A percentile compares a stretch with the other conserved stretches of the same genome.
phyloP scores from a whole-genome alignment of 1,284 basidiomycete genomes.

The Fomitiporia mediterranea region DNA sequence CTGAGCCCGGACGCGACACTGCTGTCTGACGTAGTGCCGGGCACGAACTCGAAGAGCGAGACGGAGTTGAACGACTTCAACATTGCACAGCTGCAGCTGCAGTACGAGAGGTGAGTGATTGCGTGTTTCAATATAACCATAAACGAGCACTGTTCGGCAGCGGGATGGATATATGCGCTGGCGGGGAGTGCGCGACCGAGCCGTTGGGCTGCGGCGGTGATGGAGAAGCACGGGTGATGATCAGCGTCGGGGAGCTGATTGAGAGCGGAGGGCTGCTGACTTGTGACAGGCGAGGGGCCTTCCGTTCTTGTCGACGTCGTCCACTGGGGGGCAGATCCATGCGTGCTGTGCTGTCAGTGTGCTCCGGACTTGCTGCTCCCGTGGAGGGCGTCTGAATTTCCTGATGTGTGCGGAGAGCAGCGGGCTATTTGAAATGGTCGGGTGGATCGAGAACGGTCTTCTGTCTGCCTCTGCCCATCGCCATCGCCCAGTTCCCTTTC shows the following conservation, averaged over 20 bases:
- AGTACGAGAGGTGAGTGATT: conserved; percentile 11
- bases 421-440: neutral
- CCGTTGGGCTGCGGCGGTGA: neutral
- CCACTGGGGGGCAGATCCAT: neutral
- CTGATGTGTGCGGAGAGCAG: neutral
- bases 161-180: neutral
- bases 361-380: neutral
- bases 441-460: neutral
- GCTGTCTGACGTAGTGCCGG: neutral
- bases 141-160: neutral
- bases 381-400: neutral
- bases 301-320: neutral
- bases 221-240: neutral
- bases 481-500: neutral
- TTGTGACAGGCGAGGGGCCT: neutral
- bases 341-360: neutral
- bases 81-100: conserved; percentile 16
- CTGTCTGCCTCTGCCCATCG: neutral
- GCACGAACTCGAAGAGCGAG: neutral
- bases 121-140: neutral
- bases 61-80: conserved; percentile 15
- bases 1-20: neutral
- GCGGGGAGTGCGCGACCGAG: neutral
- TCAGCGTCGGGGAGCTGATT: neutral
- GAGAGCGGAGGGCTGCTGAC: neutral